Evolutionary conservation across 352 stramenopile species (phyloP).

Genomic region (Phytophthora niederhauseri): DNA sequence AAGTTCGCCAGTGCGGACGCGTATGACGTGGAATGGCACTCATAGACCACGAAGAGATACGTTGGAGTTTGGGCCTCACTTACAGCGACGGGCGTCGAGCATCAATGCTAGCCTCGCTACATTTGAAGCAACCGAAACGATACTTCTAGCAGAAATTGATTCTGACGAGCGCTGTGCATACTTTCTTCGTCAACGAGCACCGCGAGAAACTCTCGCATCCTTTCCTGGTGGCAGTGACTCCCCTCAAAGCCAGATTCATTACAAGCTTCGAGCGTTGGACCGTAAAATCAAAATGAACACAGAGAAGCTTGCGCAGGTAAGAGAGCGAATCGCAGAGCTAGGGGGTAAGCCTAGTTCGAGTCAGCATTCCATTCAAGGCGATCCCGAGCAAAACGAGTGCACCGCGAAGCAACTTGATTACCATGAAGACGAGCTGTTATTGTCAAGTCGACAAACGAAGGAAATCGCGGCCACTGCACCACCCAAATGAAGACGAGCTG

Average conservation of each 20-base stretch:
- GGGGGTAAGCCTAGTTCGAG: slow-evolving; percentile 11
- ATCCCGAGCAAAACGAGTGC: background rate
- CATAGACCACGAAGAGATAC: slow-evolving; percentile 7
- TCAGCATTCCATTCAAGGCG: background rate
- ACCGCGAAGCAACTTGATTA: background rate
- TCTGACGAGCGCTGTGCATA: slow-evolving; percentile 41
- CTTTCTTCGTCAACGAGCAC: slow-evolving; percentile 34
- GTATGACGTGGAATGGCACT: slow-evolving; percentile 18
- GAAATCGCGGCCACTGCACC: background rate
- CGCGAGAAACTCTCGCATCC: slow-evolving; percentile 1
- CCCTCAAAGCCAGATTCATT: slow-evolving; percentile 26
- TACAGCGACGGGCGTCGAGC: slow-evolving; percentile 15
- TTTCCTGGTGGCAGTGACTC: background rate
- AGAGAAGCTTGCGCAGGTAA: slow-evolving; percentile 43
- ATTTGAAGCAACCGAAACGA: slow-evolving; percentile 43
- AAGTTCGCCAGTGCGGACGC: slow-evolving; percentile 2
- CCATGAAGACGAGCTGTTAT: slow-evolving; percentile 1
- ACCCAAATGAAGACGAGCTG: background rate
- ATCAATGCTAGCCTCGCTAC: slow-evolving; percentile 26
- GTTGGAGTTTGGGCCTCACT: background rate
- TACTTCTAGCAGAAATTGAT: slow-evolving; percentile 48
- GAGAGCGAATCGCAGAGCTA: slow-evolving; percentile 34
- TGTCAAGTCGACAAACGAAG: background rate
- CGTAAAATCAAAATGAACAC: slow-evolving; percentile 49
- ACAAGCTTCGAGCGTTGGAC: slow-evolving; percentile 35